Conservation (phyloP, 495 filamentous ascomycete genomes). For the Podospora pseudoanserina region DNA sequence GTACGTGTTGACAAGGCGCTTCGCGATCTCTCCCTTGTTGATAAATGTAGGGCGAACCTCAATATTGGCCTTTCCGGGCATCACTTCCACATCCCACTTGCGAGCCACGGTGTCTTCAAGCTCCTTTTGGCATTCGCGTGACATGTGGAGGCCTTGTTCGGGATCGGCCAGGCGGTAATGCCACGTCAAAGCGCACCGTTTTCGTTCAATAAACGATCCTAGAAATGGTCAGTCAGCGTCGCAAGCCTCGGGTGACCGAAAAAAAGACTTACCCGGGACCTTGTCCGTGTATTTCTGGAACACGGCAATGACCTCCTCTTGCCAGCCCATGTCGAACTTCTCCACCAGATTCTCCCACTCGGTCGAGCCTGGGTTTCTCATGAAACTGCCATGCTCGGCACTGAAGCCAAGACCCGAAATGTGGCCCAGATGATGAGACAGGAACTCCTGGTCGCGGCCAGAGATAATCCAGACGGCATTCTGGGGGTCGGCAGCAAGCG, state of each 20-base stretch:
- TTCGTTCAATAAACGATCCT: constrained; percentile 88
- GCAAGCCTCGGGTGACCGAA: not conserved
- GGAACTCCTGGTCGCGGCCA: constrained; percentile 83
- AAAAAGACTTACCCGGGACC: constrained; percentile 59
- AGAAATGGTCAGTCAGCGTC: constrained; percentile 26
- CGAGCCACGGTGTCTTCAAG: constrained; percentile 69
- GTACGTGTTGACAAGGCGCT: constrained; percentile 67
- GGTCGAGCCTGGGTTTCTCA: constrained; percentile 65
- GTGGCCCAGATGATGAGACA: constrained; percentile 82
- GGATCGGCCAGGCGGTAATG: constrained; percentile 90
- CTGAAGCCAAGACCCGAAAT: constrained; percentile 81
- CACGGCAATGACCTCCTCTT: constrained; percentile 69
- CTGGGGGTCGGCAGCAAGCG: constrained; percentile 68
- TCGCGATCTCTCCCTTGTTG: constrained; percentile 93
- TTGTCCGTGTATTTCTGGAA: constrained; percentile 82
- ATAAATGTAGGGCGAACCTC: constrained; percentile 95
- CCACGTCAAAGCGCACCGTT: constrained; percentile 91
- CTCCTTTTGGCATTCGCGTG: constrained; percentile 70
- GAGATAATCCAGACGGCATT: constrained; percentile 98
- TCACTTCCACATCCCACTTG: constrained; percentile 86
- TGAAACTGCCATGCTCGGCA: constrained; percentile 94
- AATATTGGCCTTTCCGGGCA: constrained; percentile 91
- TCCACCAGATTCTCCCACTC: constrained; percentile 86
- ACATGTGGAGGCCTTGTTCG: constrained; percentile 71
- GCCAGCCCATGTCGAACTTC: constrained; percentile 83